phyloP scores from a whole-genome alignment of 371 early-diverging fungal genomes.

The Funneliformis caledonium region DNA sequence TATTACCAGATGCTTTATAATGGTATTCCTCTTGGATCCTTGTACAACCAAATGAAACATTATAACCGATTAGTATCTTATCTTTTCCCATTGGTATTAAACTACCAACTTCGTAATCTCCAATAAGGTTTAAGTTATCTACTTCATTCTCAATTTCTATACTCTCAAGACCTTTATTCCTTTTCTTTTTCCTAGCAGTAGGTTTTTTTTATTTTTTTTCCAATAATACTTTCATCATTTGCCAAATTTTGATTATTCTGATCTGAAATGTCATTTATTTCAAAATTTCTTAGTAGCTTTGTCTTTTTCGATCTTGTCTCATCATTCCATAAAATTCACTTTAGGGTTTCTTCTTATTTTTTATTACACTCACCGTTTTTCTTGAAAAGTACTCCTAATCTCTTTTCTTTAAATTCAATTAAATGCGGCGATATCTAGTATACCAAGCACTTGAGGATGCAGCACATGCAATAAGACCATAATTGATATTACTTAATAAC shows the following conservation, averaged over 20 bases:
- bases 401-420: constrained; percentile 41
- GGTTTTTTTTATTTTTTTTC: constrained; percentile 43
- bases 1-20: constrained; percentile 47
- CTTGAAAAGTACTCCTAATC: no score
- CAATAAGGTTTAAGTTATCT: no score
- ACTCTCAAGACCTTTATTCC: constrained; percentile 12
- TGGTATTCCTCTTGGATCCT: constrained; percentile 88
- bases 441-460: constrained; percentile 82
- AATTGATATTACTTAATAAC: constrained; percentile 65
- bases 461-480: constrained; percentile 62
- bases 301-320: no score
- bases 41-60: constrained; percentile 91
- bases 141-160: no score
- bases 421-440: constrained; percentile 89
- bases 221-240: neutral
- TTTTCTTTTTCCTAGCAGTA: constrained; percentile 40
- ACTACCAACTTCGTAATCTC: no score
- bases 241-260: neutral
- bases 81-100: constrained; percentile 37
- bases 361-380: no score
- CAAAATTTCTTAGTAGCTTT: no score
- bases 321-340: no score
- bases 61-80: constrained; percentile 87
- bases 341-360: no score
- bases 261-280: no score